Percentiles rank a stretch among this genome's conserved stretches.
These are phyloP conservation scores for Aspergillus pseudoglaucus DNA, from an alignment of 2,329 filamentous ascomycete genomes.

Conservation along the genomic window DNA sequence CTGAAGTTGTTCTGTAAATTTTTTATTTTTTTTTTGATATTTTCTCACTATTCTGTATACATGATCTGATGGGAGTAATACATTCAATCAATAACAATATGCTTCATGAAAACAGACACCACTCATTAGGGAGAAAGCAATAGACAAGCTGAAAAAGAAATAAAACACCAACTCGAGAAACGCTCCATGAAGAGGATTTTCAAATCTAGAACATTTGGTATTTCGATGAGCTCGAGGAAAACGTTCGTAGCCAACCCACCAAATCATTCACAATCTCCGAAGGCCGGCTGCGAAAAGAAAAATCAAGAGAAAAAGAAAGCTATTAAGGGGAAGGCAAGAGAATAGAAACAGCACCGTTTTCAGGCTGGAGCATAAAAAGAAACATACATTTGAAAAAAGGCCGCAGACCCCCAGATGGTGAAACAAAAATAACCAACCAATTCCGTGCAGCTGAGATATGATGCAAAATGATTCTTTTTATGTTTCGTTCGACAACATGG, in stretches of 20 bases:
- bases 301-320: slow-evolving; percentile 3
- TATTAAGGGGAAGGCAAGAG: slow-evolving; percentile 10
- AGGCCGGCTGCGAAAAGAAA: slow-evolving; percentile 12
- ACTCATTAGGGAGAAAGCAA: background rate
- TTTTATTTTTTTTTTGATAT: background rate
- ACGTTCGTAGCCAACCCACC: slow-evolving; percentile 18
- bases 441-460: slow-evolving; percentile 22
- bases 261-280: slow-evolving; percentile 27
- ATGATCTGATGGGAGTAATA: slow-evolving; percentile 20
- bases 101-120: slow-evolving; percentile 22
- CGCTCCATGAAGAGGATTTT: slow-evolving; percentile 1
- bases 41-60: slow-evolving; percentile 23
- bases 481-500: slow-evolving; percentile 28
- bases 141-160: slow-evolving; percentile 4
- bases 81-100: slow-evolving; percentile 17
- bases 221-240: slow-evolving; percentile 14
- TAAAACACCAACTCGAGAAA: slow-evolving; percentile 3
- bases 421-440: slow-evolving; percentile 34
- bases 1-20: background rate
- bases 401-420: slow-evolving; percentile 24
- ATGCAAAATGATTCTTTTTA: slow-evolving; percentile 33
- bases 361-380: slow-evolving; percentile 18
- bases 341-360: slow-evolving; percentile 12
- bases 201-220: slow-evolving; percentile 18
- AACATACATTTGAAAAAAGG: slow-evolving; percentile 28